Evolutionary conservation across 305 asterid genomes (phyloP), one percentile per base, ranked within the genome.

Genomic region (Rubia balearica): DNA sequence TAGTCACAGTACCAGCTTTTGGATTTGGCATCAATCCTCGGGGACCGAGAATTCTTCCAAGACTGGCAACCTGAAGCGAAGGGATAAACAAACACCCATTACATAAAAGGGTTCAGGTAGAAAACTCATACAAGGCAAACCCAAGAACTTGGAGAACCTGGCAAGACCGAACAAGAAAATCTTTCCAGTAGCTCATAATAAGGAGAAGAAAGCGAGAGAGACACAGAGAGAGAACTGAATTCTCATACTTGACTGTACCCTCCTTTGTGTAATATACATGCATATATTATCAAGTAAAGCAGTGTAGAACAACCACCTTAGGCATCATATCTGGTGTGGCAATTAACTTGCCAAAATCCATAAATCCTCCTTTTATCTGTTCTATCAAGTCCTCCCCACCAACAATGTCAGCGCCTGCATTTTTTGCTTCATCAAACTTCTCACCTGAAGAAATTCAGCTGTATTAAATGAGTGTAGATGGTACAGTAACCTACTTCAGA

Each of bases 291-390:
- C 10, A 61, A 61, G 22, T 48, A 46, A 63, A 30, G 60, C 61
- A 38, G 41, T 46, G 70, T 16, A 70, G 56, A 71, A 21, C 53
- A 38, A 57, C 36, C 70, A 93, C 97, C 97, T 93, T 93, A 68
- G 97, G 94, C 98, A 93, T 93, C 98, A 91, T 93, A 85, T 93
- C 97, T 14, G 98, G 96, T 43, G 98, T 93, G 10, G 98, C 98
- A 83, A 93, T 89, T 74, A 93, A 80, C 81, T 90, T 93, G 83
- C 91, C 97, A 66, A 93, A 93, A 67, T 88, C 96, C 98, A 91
- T 91, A 81, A 88, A 88, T 64, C 98, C 98, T 78, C 88, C 91
- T 83, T 93, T 88, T 59, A 93, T 93, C 82, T 88, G 92, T 77
- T 81, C 85, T 74, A 93, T 93, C 84, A 93, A 78, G 79, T 93